Base-by-base conservation (phyloP, 2,329 filamentous ascomycete genomes). In the Trichophyton mentagrophytes region DNA sequence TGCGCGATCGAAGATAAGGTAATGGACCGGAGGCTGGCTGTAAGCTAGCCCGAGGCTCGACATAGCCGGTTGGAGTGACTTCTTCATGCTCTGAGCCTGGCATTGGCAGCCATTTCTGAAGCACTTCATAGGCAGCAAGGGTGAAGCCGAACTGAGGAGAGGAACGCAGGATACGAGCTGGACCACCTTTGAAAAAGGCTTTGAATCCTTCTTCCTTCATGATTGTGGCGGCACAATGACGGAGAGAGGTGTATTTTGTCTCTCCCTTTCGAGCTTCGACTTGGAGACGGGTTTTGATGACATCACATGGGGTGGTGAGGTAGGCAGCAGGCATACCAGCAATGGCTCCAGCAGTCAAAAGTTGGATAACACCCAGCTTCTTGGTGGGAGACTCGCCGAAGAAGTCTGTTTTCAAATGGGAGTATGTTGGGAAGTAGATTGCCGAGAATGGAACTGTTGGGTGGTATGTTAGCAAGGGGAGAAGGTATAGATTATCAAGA, bases 101-200 rank as follows among this genome's bases (percentile, higher is more conserved):
- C 79, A 88, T 85, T 4, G 93, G 93, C 51, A 97, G 76, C 49
- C 85, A 60, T 63, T 80, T 88, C 77, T 96, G 90, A 58, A 99
- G 79, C 42, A 99, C 81, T 75, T 99, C 93, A 74, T 97, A 99
- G 49, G 89, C 88, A 2, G 93, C 93, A 25, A 99, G 84, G 0
- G 93, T 99, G 79, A 97, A 97, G 65, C 93, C 93, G 73, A 99
- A 99, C 72, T 99, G 93, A 15, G 93, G 93, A 11, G 90, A 96
- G 0, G 90, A 96, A 69, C 93, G 87, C 72, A 97, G 76, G 70
- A 99, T 95, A 79, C 93, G 89, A 7, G 93, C 93, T 0, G 92
- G 91, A 1, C 93, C 93, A 67, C 93, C 93, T 80, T 97, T 97
- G 85, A 97, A 99, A 81, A 99, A 99, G 27, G 93, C 93, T 65